Conservation (phyloP, 495 filamentous ascomycete species). For the Jackrogersella minutella region DNA sequence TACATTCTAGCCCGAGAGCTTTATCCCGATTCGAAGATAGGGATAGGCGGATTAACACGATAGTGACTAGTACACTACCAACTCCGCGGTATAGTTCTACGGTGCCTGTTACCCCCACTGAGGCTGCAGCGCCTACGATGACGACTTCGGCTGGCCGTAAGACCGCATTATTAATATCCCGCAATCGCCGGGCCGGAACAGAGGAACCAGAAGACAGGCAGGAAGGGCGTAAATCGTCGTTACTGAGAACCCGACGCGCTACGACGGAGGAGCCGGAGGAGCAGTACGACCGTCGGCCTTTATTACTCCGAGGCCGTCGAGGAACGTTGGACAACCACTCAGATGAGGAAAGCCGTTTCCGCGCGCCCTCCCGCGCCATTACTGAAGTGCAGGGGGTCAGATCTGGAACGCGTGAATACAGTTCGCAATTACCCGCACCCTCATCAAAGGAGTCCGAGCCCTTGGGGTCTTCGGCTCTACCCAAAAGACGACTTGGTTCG, state of each 20-base stretch:
- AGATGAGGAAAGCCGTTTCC: conserved; percentile 57
- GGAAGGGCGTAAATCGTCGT: conserved; percentile 57
- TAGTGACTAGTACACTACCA: conserved; percentile 55
- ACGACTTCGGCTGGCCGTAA: conserved; percentile 54
- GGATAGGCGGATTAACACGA: conserved; percentile 71
- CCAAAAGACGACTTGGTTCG: conserved; percentile 51
- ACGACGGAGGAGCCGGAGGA: conserved; percentile 60
- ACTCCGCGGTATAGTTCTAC: conserved; percentile 49
- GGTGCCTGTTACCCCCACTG: conserved; percentile 40
- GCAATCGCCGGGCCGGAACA: conserved; percentile 53
- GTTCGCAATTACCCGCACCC: conserved; percentile 41
- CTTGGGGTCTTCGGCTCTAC: conserved; percentile 51
- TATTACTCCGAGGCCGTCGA: conserved; percentile 51
- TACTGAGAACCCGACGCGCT: conserved; percentile 54
- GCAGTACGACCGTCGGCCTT: conserved; percentile 50
- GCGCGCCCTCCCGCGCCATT: conserved; percentile 63
- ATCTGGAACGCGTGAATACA: conserved; percentile 45
- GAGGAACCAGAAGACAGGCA: conserved; percentile 58
- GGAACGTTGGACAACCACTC: conserved; percentile 55
- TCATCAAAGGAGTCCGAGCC: conserved; percentile 39
- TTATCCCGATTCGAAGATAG: conserved; percentile 77
- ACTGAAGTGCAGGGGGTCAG: conserved; percentile 61
- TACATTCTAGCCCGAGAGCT: conserved; percentile 66
- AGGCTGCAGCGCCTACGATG: conserved; percentile 16
- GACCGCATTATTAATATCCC: conserved; percentile 55